These are phyloP conservation scores for Penicillium steckii DNA, from an alignment of 495 filamentous ascomycete species.

Conservation along the genomic window DNA sequence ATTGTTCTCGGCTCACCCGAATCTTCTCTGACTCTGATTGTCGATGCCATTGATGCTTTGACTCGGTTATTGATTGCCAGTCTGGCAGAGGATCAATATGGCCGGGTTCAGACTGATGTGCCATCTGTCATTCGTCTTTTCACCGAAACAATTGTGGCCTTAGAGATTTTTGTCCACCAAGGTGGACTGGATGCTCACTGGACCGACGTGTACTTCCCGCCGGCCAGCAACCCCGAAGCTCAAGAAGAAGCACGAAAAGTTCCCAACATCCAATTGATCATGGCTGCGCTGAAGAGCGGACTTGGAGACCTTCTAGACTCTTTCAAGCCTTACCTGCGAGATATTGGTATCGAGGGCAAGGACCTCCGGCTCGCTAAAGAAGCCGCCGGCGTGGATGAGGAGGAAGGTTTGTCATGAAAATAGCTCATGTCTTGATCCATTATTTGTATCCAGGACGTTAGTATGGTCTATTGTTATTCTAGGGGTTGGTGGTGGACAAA, in stretches of 20 bases:
- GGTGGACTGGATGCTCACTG: conserved; percentile 65
- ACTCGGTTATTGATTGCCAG: conserved; percentile 66
- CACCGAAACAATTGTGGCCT: conserved; percentile 59
- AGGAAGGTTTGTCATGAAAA: conserved; percentile 23
- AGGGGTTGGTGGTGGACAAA: conserved; percentile 22
- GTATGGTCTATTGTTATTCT: conserved; percentile 10
- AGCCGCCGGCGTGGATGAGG: conserved; percentile 44
- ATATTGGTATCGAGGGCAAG: conserved; percentile 59
- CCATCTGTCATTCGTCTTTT: conserved; percentile 68
- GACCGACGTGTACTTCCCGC: conserved; percentile 68
- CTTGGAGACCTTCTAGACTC: conserved; percentile 59
- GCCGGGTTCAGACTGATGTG: conserved; percentile 79
- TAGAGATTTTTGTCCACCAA: conserved; percentile 64
- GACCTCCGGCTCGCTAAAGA: conserved; percentile 72
- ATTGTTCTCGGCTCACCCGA: conserved; percentile 70
- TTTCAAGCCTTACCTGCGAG: conserved; percentile 68
- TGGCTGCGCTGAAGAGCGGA: conserved; percentile 56
- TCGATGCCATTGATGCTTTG: conserved; percentile 70
- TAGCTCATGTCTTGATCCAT: conserved; percentile 5
- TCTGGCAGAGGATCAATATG: conserved; percentile 81
- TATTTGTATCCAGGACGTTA: conserved; percentile 11
- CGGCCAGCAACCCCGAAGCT: conserved; percentile 39
- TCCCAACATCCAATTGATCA: conserved; percentile 62
- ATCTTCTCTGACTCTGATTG: conserved; percentile 59
- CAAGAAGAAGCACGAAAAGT: conserved; percentile 39